Evolutionary conservation across 2,329 filamentous ascomycete species (phyloP).

Genomic region (Fusarium sp.): DNA sequence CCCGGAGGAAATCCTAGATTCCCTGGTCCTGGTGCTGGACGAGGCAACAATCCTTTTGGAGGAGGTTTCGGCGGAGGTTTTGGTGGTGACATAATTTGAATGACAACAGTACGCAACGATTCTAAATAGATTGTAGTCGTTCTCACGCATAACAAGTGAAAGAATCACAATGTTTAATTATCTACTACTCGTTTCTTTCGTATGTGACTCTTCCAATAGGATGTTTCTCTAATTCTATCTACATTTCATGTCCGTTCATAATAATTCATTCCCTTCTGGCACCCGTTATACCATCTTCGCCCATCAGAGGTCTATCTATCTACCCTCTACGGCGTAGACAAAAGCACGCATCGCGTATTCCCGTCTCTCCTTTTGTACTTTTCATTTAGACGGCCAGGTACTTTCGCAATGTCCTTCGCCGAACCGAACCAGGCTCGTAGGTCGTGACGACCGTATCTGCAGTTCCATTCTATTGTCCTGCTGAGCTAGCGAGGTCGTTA

Average conservation of each 20-base stretch:
- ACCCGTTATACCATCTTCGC: not conserved
- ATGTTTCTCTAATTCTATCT: conserved; percentile 42
- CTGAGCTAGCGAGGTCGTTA: conserved; percentile 61
- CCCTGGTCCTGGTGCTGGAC: conserved; percentile 58
- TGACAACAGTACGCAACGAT: not conserved
- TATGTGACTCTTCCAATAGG: conserved; percentile 1
- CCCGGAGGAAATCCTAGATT: conserved; percentile 69
- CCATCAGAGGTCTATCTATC: conserved; percentile 28
- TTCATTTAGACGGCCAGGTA: not conserved
- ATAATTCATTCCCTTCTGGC: conserved; percentile 15
- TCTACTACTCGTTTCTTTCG: not conserved
- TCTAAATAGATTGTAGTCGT: not conserved
- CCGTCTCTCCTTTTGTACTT: not conserved
- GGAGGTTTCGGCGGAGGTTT: conserved; percentile 51
- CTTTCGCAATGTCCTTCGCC: conserved; percentile 21
- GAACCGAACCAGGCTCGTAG: conserved; percentile 13
- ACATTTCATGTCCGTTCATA: conserved; percentile 41
- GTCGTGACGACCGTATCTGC: not conserved
- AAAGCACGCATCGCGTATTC: not conserved
- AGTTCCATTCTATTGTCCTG: conserved; percentile 47
- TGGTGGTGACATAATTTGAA: conserved; percentile 47
- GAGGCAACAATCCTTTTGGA: conserved; percentile 56
- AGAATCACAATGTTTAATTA: conserved; percentile 24
- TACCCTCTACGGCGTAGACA: conserved; percentile 3
- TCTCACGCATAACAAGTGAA: not conserved